Conservation (phyloP, 2,329 filamentous ascomycete species). For the Pseudogymnoascus sp. region DNA sequence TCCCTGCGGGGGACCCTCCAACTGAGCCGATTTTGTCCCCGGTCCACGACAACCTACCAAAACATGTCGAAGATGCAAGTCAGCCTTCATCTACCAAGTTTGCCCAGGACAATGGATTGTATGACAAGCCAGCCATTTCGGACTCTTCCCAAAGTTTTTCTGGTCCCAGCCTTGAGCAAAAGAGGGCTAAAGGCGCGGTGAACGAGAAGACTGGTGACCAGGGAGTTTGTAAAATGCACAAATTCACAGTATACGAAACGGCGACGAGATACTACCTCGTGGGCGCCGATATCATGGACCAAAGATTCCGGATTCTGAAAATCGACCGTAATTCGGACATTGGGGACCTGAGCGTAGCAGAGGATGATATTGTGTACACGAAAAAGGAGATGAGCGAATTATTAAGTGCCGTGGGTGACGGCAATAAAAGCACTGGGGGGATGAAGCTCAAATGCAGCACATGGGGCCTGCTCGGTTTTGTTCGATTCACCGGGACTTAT, state of each 20-base stretch:
- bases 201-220: constrained; percentile 33
- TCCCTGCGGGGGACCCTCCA: not conserved
- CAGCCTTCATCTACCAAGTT: not conserved
- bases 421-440: constrained; percentile 83
- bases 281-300: constrained; percentile 83
- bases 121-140: not conserved
- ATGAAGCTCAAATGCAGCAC: constrained; percentile 82
- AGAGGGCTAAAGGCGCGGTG: constrained; percentile 24
- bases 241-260: constrained; percentile 96
- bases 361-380: constrained; percentile 92
- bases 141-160: constrained; percentile 19
- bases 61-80: not conserved
- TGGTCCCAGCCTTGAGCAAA: constrained; percentile 34
- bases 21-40: not conserved
- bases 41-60: not conserved
- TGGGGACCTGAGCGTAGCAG: constrained; percentile 73
- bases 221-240: constrained; percentile 66
- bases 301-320: constrained; percentile 82
- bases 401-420: constrained; percentile 90
- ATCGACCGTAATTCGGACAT: constrained; percentile 82
- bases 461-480: constrained; percentile 92
- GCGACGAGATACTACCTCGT: constrained; percentile 90
- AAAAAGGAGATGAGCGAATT: constrained; percentile 88
- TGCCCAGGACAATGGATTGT: not conserved
- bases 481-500: constrained; percentile 89